Evolutionary conservation across 257 asterid genomes (phyloP), one percentile per base, ranked within the genome.

Genomic region (Penstemon newberryi): DNA sequence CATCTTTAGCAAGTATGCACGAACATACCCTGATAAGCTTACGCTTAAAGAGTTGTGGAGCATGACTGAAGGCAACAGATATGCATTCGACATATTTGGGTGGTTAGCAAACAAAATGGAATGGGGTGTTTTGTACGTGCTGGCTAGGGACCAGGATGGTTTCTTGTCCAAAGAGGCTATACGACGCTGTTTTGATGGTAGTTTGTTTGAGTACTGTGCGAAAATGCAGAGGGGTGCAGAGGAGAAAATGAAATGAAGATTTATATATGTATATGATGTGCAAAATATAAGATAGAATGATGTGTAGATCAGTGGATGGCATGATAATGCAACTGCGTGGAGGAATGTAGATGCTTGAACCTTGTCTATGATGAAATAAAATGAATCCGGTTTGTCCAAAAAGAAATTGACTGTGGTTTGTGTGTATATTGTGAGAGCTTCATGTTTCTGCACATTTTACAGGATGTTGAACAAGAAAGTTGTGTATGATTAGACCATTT

Each of bases 181-280:
- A 5, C 75, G 98, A 46, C 81, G 96, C 3, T 86, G 96, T 52
- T 92, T 19, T 3, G 97, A 92, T 11, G 98, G 98, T 37, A 92
- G 95, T 42, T 79, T 92, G 77, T 92, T 92, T 43, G 95, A 92
- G 36, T 90, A 92, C 70, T 90, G 93, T 12, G 94, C 97, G 1
- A 88, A 74, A 79, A 74, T 74, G 76, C 84, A 85, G 9, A 60
- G 45, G 66, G 87, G 77, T 7, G 85, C 73, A 0, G 82, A 75
- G 56, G 74, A 54, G 25, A 81, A 79, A 76, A 72, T 73, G 73
- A 59, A 80, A 69, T 75, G 74, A 77, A 11, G 6, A 12, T 10
- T 49, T 49, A 49, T 49, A 49, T 49, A 49, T 49, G 54, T 49
- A 3, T 49, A 25, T 25, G 33, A 25, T 25, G 33, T 25, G 33